Conservation (phyloP, 257 asterid genomes). For the Voacanga thouarsii region DNA sequence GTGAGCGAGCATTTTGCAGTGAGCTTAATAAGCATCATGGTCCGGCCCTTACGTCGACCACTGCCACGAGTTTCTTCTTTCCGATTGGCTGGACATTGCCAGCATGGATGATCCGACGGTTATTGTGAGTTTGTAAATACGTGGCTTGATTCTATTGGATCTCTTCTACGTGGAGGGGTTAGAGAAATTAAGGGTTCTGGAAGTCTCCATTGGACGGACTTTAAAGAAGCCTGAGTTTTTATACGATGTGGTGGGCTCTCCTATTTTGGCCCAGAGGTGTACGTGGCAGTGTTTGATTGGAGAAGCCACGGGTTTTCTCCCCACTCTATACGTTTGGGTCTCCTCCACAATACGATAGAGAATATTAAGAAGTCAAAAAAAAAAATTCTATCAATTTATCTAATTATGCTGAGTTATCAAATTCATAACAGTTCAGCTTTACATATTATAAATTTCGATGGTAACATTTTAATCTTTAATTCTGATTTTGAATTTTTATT, state of each 20-base stretch:
- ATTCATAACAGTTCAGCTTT: no score
- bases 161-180: slow-evolving; percentile 42
- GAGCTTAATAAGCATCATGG: not conserved
- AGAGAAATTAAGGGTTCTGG: slow-evolving; percentile 31
- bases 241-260: not conserved
- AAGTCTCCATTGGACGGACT: slow-evolving; percentile 29
- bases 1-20: not conserved
- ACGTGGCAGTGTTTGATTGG: not conserved
- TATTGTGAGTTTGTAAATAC: not conserved
- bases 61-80: slow-evolving; percentile 36
- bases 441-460: no score
- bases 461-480: no score
- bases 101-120: slow-evolving; percentile 51
- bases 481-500: no score
- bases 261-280: not conserved
- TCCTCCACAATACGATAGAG: not conserved
- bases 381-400: no score
- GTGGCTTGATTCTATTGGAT: slow-evolving; percentile 51
- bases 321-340: not conserved
- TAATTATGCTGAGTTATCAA: no score
- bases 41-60: not conserved
- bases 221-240: not conserved
- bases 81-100: slow-evolving; percentile 46
- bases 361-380: no score
- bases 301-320: not conserved